Percentiles rank a stretch among this genome's conserved stretches.
phyloP scores from a whole-genome alignment of 805 yeast genomes.

The Maudiozyma pseudohumilis region DNA sequence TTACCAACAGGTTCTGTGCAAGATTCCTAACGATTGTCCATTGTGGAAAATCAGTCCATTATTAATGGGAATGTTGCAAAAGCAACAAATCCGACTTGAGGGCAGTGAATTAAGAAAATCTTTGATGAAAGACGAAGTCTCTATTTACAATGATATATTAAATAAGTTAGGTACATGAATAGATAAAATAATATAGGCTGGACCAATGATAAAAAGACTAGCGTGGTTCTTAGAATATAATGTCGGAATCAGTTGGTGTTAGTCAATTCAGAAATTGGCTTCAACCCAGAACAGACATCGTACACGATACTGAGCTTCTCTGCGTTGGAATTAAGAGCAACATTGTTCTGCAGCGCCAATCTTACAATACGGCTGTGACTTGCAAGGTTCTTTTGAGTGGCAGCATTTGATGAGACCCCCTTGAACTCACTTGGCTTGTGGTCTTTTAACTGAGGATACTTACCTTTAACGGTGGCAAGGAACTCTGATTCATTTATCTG shows the following conservation, averaged over 20 bases:
- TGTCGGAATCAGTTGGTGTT: no score
- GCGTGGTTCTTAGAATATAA: no score
- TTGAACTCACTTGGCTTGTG: conserved; percentile 9
- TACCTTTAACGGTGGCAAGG: conserved; percentile 15
- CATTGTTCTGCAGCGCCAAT: conserved; percentile 16
- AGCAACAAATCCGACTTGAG: conserved; percentile 5
- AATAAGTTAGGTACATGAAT: conserved; percentile 5
- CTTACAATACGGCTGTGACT: conserved; percentile 19
- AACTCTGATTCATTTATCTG: conserved; percentile 10
- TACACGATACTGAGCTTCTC: conserved; percentile 13
- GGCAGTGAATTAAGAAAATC: conserved; percentile 16
- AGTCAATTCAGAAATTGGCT: conserved; percentile 19
- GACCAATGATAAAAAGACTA: no score
- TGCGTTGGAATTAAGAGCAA: conserved; percentile 8
- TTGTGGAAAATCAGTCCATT: conserved; percentile 10
- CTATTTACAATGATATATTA: conserved; percentile 7
- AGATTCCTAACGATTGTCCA: conserved; percentile 14
- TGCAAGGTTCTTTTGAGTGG: conserved; percentile 11
- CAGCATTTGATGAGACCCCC: conserved; percentile 12
- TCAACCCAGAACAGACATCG: conserved; percentile 26
- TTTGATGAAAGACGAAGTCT: conserved; percentile 15
- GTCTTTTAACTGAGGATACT: conserved; percentile 11
- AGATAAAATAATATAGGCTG: conserved; percentile 1
- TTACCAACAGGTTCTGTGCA: conserved; percentile 8
- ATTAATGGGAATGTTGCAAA: conserved; percentile 10